phyloP scores from a whole-genome alignment of 768 basidiomycete species.

The Leucogyrophana mollusca region DNA sequence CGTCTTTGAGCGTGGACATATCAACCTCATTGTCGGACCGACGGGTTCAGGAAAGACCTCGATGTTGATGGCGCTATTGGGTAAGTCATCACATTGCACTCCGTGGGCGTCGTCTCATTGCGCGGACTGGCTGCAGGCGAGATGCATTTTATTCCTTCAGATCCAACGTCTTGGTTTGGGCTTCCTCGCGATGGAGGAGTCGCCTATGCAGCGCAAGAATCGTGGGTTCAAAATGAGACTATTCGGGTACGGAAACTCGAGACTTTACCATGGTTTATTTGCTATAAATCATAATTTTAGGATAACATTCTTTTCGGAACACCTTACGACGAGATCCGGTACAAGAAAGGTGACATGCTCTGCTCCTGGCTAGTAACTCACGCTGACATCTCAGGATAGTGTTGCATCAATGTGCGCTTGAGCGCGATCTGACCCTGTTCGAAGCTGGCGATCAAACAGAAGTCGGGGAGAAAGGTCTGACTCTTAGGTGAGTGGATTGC shows the following conservation, averaged over 20 bases:
- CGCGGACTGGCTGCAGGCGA: slow-evolving; percentile 44
- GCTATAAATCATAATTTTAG: slow-evolving; percentile 19
- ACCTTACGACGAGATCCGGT: slow-evolving; percentile 38
- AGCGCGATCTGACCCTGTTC: slow-evolving; percentile 41
- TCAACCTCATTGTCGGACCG: slow-evolving; percentile 59
- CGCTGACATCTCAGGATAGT: slow-evolving; percentile 26
- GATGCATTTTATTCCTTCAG: slow-evolving; percentile 57
- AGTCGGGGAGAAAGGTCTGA: slow-evolving; percentile 68
- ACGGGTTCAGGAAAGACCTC: slow-evolving; percentile 63
- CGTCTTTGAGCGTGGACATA: slow-evolving; percentile 46
- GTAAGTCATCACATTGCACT: too few species aligned
- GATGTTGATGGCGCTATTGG: slow-evolving; percentile 58
- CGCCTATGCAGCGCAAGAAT: slow-evolving; percentile 79
- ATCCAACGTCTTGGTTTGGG: slow-evolving; percentile 59
- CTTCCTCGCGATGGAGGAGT: slow-evolving; percentile 68
- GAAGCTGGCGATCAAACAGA: slow-evolving; percentile 65
- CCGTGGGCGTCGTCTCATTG: neutral
- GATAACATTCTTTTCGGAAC: slow-evolving; percentile 45
- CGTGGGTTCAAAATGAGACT: slow-evolving; percentile 81
- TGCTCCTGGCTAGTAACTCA: too few species aligned
- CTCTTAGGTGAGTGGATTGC: slow-evolving; percentile 32
- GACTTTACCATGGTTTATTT: neutral
- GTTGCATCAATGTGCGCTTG: slow-evolving; percentile 36
- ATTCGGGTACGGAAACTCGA: slow-evolving; percentile 42
- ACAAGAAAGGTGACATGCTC: slow-evolving; percentile 38